A percentile compares a stretch with the other conserved stretches of the same genome.
These are phyloP conservation scores for Sporobolomyces pararoseus DNA, from an alignment of 768 basidiomycete genomes.

Conservation along the genomic window DNA sequence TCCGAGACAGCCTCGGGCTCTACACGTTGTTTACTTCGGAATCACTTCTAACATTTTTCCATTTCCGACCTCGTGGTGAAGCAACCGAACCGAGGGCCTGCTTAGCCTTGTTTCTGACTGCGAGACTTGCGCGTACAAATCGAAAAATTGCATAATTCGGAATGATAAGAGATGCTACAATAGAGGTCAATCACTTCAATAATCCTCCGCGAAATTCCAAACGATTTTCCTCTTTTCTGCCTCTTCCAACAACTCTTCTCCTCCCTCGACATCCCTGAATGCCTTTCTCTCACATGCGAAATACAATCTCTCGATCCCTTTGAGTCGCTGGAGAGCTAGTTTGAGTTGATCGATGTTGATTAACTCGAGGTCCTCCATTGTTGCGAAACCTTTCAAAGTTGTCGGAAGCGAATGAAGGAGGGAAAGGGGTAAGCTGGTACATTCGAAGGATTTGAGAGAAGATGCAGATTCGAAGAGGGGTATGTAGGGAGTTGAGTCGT, in stretches of 20 bases:
- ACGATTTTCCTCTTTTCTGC: not conserved
- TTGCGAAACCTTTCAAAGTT: constrained; percentile 13
- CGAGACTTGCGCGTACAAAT: no score
- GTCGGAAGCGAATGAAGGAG: constrained; percentile 15
- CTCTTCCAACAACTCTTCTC: not conserved
- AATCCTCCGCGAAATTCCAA: constrained; percentile 15
- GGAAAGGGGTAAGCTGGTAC: constrained; percentile 9
- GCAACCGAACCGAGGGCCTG: no score
- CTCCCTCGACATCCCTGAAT: not conserved
- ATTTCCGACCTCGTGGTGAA: no score
- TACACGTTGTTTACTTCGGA: no score
- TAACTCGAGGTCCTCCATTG: not conserved
- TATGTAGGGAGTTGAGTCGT: not conserved
- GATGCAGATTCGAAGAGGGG: not conserved
- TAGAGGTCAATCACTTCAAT: no score
- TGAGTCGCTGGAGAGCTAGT: not conserved
- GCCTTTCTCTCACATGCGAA: not conserved
- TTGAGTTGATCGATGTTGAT: not conserved
- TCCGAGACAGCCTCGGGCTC: no score
- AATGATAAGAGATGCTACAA: no score
- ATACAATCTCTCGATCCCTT: constrained; percentile 1
- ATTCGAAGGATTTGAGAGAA: constrained; percentile 25
- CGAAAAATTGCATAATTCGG: no score
- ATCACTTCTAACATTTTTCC: no score
- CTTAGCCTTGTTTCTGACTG: no score